Conservation (phyloP, 345 rosid genomes). For the Eutrema heterophyllum region DNA sequence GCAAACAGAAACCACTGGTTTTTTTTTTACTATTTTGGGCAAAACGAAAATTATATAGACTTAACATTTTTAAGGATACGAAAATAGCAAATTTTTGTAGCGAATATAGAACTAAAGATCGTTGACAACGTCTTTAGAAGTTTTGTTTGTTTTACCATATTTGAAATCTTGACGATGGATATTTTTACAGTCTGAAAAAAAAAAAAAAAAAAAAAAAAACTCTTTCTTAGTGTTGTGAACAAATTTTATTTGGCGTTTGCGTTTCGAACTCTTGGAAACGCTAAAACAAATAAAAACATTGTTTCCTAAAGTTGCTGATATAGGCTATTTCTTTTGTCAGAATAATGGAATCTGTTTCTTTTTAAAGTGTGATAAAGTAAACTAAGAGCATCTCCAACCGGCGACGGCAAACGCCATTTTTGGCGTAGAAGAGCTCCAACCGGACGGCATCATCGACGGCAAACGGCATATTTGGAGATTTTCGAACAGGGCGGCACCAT, state of each 20-base stretch:
- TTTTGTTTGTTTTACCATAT: slow-evolving; percentile 9
- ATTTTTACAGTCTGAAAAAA: neutral
- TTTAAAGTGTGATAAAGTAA: neutral
- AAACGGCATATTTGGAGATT: too few relatives aligned
- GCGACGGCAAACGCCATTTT: too few relatives aligned
- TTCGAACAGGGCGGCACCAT: too few relatives aligned
- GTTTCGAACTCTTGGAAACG: neutral
- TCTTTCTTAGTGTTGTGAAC: neutral
- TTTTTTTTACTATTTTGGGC: slow-evolving; percentile 1
- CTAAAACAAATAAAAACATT: neutral
- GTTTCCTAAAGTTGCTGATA: neutral
- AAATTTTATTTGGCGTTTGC: neutral
- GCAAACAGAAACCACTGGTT: slow-evolving; percentile 23
- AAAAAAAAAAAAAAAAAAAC: neutral
- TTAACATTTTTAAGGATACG: neutral
- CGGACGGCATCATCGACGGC: too few relatives aligned
- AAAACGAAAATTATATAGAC: slow-evolving; percentile 6
- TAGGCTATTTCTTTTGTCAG: neutral
- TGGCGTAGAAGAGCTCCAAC: too few relatives aligned
- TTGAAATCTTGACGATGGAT: neutral
- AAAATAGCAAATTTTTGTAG: slow-evolving; percentile 23
- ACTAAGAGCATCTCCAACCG: too few relatives aligned
- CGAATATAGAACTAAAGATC: slow-evolving; percentile 5
- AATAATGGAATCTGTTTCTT: neutral
- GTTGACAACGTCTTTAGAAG: slow-evolving; percentile 15